A percentile compares a stretch with the other conserved stretches of the same genome.
Evolutionary conservation across 257 asterid species (phyloP).

Genomic region (Misopates orontium): DNA sequence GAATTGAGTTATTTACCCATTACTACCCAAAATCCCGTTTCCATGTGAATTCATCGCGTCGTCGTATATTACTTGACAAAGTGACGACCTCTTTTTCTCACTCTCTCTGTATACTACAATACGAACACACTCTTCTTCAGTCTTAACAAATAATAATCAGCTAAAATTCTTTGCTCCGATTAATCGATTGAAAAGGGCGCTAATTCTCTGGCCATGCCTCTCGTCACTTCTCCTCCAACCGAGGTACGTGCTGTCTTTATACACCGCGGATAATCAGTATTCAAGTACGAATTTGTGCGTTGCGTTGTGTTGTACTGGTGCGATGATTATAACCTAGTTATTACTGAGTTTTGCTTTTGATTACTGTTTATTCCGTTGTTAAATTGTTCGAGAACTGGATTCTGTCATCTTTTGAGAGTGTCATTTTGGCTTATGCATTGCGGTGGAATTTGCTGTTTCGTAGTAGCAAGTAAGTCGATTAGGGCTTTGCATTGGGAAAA

Average conservation of each 20-base stretch:
- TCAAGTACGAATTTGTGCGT: slow-evolving; percentile 2
- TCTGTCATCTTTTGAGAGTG: slow-evolving; percentile 20
- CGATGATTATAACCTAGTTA: slow-evolving; percentile 30
- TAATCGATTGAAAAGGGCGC: slow-evolving; percentile 40
- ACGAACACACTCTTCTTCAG: no score
- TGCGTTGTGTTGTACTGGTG: slow-evolving; percentile 7
- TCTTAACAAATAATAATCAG: no score
- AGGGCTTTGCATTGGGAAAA: slow-evolving; percentile 32
- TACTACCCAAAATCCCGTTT: no score
- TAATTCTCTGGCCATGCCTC: slow-evolving; percentile 49
- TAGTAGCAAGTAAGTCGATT: slow-evolving; percentile 10
- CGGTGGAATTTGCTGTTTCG: slow-evolving; percentile 20
- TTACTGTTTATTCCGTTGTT: slow-evolving; percentile 17
- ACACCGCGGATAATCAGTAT: no score
- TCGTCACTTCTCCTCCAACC: slow-evolving; percentile 54
- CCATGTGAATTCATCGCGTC: no score
- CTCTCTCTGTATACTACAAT: no score
- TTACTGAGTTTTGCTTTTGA: slow-evolving; percentile 9
- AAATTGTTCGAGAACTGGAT: slow-evolving; percentile 28
- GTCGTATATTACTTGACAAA: no score
- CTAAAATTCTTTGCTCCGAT: slow-evolving; percentile 19
- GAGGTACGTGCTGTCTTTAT: no score
- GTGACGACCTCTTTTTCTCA: no score
- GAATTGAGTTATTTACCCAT: no score
- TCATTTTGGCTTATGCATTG: slow-evolving; percentile 22